These are phyloP conservation scores for Lasiodiplodia sp. DNA, from an alignment of 2,329 filamentous ascomycete genomes.

Conservation along the genomic window DNA sequence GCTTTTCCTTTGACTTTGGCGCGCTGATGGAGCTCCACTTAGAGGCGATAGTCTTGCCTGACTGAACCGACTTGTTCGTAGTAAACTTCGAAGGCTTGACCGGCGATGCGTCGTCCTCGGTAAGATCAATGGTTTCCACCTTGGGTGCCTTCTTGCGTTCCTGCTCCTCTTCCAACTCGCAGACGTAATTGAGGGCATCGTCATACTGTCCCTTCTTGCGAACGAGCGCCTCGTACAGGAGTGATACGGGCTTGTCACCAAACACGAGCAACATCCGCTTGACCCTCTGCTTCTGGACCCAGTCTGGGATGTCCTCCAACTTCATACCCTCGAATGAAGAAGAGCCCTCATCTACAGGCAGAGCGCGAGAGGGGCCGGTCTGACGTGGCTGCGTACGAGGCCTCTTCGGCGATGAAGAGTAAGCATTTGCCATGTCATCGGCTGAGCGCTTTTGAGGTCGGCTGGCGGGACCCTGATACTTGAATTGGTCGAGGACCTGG, in stretches of 20 bases:
- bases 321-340: constrained; percentile 33
- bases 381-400: constrained; percentile 34
- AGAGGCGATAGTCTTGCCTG: constrained; percentile 63
- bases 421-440: constrained; percentile 39
- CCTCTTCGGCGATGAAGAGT: constrained; percentile 18
- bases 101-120: constrained; percentile 45
- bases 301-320: constrained; percentile 52
- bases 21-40: constrained; percentile 53
- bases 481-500: background rate
- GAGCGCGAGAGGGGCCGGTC: constrained; percentile 43
- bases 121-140: constrained; percentile 39
- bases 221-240: constrained; percentile 60
- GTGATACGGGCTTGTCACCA: constrained; percentile 54
- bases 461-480: background rate
- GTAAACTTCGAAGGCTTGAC: constrained; percentile 35
- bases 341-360: constrained; percentile 35
- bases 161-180: constrained; percentile 46
- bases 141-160: background rate
- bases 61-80: constrained; percentile 63
- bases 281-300: constrained; percentile 58
- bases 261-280: constrained; percentile 59
- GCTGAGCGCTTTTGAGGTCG: constrained; percentile 39
- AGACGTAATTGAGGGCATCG: constrained; percentile 60
- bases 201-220: constrained; percentile 61
- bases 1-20: constrained; percentile 35